Evolutionary conservation across 2,329 filamentous ascomycete species (phyloP).

Genomic region (Arthrobotrys musiformis): DNA sequence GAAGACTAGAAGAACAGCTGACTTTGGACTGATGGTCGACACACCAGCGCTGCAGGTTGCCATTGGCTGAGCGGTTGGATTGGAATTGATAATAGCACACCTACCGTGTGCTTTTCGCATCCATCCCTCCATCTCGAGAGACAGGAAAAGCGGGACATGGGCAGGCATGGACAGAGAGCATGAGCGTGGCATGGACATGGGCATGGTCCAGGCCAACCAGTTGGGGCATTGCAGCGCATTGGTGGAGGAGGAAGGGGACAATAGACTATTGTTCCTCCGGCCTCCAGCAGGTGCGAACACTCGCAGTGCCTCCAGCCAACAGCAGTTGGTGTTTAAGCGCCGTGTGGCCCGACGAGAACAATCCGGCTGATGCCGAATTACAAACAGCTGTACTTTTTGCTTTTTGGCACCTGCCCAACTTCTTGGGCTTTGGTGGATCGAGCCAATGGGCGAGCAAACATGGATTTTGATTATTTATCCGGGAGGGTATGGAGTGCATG

Average conservation of each 20-base stretch:
- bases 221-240: too few relatives aligned
- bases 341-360: slow-evolving; percentile 34
- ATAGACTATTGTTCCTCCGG: slow-evolving; percentile 13
- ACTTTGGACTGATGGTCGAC: slow-evolving; percentile 53
- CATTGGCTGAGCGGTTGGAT: slow-evolving; percentile 21
- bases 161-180: too few relatives aligned
- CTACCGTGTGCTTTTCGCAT: too few relatives aligned
- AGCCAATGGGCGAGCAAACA: slow-evolving; percentile 25
- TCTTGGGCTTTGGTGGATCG: slow-evolving; percentile 12
- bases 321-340: slow-evolving; percentile 39
- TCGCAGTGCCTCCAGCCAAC: slow-evolving; percentile 38
- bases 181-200: not conserved
- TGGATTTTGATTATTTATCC: slow-evolving; percentile 34
- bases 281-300: not conserved
- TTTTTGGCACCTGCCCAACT: slow-evolving; percentile 8
- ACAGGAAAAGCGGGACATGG: slow-evolving; percentile 30
- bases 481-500: not conserved
- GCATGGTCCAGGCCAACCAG: not conserved
- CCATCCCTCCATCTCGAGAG: too few relatives aligned
- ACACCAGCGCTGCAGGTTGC: slow-evolving; percentile 1
- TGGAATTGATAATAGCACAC: too few relatives aligned
- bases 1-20: slow-evolving; percentile 38
- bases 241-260: slow-evolving; percentile 5
- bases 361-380: slow-evolving; percentile 47
- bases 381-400: slow-evolving; percentile 7